Conservation (phyloP, 176 grass and related monocot species). For the Poa pratensis region DNA sequence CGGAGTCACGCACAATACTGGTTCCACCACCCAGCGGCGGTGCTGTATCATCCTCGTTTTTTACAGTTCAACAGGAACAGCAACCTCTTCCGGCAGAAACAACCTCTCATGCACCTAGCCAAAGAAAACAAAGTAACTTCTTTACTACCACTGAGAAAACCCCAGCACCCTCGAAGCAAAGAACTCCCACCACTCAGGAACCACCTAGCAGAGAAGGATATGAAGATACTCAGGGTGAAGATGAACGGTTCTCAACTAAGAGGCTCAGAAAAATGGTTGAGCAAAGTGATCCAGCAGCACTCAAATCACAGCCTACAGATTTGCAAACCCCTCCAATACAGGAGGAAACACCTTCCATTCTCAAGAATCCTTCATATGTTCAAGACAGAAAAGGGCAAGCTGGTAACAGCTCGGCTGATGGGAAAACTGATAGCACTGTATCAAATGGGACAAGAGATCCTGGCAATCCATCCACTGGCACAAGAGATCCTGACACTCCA, state of each 20-base stretch:
- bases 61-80: constrained; percentile 25
- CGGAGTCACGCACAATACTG: constrained; percentile 26
- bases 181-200: constrained; percentile 21
- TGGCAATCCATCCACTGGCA: constrained; percentile 12
- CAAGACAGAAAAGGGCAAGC: constrained; percentile 30
- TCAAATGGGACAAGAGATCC: background rate
- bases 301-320: constrained; percentile 13
- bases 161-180: constrained; percentile 9
- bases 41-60: constrained; percentile 19
- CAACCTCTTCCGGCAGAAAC: constrained; percentile 11
- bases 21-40: constrained; percentile 38
- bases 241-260: constrained; percentile 44
- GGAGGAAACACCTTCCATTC: constrained; percentile 24
- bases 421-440: background rate
- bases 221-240: constrained; percentile 19
- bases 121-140: constrained; percentile 31
- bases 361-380: constrained; percentile 33
- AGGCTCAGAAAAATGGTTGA: constrained; percentile 45
- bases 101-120: constrained; percentile 20
- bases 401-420: background rate
- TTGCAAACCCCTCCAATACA: constrained; percentile 23
- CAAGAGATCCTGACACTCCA: constrained; percentile 29
- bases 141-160: constrained; percentile 15
- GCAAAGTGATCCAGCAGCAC: background rate
- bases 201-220: constrained; percentile 21